phyloP scores from a whole-genome alignment of 805 yeast genomes.

The Pachysolen tannophilus region DNA sequence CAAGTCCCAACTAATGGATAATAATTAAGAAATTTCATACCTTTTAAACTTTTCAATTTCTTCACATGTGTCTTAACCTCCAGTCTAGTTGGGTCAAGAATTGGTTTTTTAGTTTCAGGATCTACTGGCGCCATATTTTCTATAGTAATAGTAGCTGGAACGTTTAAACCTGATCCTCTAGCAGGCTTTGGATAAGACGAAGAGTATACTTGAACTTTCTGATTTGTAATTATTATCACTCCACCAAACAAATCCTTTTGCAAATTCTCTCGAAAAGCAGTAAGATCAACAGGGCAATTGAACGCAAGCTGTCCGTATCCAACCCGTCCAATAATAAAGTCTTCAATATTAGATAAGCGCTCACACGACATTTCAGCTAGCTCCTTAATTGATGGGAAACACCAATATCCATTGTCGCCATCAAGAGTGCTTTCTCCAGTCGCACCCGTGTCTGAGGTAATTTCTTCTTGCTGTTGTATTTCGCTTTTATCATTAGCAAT shows the following conservation, averaged over 20 bases:
- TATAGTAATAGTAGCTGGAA: slow-evolving; percentile 66
- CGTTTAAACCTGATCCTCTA: slow-evolving; percentile 62
- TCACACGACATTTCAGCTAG: slow-evolving; percentile 34
- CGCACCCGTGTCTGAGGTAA: slow-evolving; percentile 2
- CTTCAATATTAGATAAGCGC: slow-evolving; percentile 46
- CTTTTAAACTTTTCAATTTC: slow-evolving; percentile 44
- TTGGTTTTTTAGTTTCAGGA: slow-evolving; percentile 16
- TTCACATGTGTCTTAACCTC: slow-evolving; percentile 41
- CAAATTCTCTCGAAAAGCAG: slow-evolving; percentile 38
- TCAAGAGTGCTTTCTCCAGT: slow-evolving; percentile 3
- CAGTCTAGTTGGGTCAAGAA: slow-evolving; percentile 24
- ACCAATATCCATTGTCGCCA: slow-evolving; percentile 42
- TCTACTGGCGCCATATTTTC: slow-evolving; percentile 50
- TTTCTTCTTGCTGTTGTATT: slow-evolving; percentile 5
- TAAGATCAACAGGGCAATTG: slow-evolving; percentile 59
- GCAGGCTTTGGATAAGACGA: slow-evolving; percentile 46
- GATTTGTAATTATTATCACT: slow-evolving; percentile 37
- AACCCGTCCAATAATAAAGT: slow-evolving; percentile 61
- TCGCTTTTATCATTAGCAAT: background rate
- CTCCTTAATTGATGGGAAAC: slow-evolving; percentile 53
- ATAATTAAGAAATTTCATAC: slow-evolving; percentile 75
- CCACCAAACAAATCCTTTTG: slow-evolving; percentile 28
- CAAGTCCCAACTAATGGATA: slow-evolving; percentile 69
- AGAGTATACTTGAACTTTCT: slow-evolving; percentile 57
- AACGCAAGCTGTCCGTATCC: slow-evolving; percentile 66